Evolutionary conservation across 2,329 filamentous ascomycete species (phyloP), one percentile per base, ranked within the genome.

Genomic region (Fusarium anthophilum): DNA sequence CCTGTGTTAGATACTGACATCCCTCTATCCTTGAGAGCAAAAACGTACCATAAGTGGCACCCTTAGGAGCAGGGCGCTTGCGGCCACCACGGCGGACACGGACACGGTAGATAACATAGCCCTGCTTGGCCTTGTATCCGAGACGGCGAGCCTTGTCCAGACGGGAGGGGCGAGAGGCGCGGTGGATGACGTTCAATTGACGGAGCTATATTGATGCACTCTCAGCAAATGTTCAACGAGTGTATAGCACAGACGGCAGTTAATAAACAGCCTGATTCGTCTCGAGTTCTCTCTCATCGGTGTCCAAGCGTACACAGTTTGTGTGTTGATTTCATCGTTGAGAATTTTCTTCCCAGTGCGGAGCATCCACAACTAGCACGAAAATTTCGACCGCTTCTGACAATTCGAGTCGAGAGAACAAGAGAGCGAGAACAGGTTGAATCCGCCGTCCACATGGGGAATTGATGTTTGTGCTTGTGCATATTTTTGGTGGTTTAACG

Each of bases 61-160:
- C 96, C 95, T 97, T 98, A 83, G 93, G 91, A 76, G 91, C 94
- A 82, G 96, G 96, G 87, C 91, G 91, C 95, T 99, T 99, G 91
- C 96, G 95, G 84, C 96, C 96, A 93, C 96, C 96, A 87, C 96
- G 95, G 86, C 96, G 94, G 82, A 99, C 96, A 86, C 96, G 96
- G 84, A 97, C 91, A 86, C 96, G 96, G 93, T 99, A 99, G 93
- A 99, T 95, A 86, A 99, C 96, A 91, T 98, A 99, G 87, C 96
- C 96, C 91, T 99, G 96, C 94, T 99, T 99, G 91, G 97, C 96
- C 94, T 99, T 99, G 94, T 99, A 99, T 83, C 96, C 96, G 82
- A 99, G 94, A 87, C 97, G 96, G 89, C 96, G 96, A 85, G 97
- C 96, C 94, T 99, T 99, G 91, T 99, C 97, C 84, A 96, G 96